phyloP scores from a whole-genome alignment of 306 rosid genomes.

The Leucaena leucocephala region DNA sequence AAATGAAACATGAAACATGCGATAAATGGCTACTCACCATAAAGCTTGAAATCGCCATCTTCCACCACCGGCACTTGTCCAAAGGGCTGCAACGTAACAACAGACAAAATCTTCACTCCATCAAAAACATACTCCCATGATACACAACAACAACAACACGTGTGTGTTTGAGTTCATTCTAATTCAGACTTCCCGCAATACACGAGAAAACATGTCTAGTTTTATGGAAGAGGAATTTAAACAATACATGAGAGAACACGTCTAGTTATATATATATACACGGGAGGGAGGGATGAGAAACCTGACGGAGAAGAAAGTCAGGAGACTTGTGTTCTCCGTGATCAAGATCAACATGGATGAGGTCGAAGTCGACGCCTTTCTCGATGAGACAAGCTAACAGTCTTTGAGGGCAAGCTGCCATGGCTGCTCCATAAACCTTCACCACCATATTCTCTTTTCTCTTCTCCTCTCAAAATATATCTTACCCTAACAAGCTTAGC shows the following conservation, averaged over 20 bases:
- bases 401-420: conserved; percentile 67
- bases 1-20: too few species aligned
- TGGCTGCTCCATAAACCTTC: conserved; percentile 54
- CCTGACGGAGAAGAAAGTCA: conserved; percentile 60
- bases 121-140: background rate
- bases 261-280: background rate
- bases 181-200: too few species aligned
- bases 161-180: too few species aligned
- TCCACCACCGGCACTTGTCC: conserved; percentile 80
- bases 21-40: conserved; percentile 48
- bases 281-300: background rate
- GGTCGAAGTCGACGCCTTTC: conserved; percentile 63
- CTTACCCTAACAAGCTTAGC: background rate
- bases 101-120: background rate
- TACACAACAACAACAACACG: too few species aligned
- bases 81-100: conserved; percentile 59
- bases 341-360: conserved; percentile 54
- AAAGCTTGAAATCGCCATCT: conserved; percentile 57
- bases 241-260: background rate
- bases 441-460: conserved; percentile 52
- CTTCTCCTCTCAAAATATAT: background rate
- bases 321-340: conserved; percentile 62
- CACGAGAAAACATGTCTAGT: too few species aligned
- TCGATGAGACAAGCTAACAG: conserved; percentile 74
- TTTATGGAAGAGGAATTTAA: too few species aligned